These are phyloP conservation scores for Helicocarpus griseus DNA, from an alignment of 2,329 filamentous ascomycete species.

Conservation along the genomic window DNA sequence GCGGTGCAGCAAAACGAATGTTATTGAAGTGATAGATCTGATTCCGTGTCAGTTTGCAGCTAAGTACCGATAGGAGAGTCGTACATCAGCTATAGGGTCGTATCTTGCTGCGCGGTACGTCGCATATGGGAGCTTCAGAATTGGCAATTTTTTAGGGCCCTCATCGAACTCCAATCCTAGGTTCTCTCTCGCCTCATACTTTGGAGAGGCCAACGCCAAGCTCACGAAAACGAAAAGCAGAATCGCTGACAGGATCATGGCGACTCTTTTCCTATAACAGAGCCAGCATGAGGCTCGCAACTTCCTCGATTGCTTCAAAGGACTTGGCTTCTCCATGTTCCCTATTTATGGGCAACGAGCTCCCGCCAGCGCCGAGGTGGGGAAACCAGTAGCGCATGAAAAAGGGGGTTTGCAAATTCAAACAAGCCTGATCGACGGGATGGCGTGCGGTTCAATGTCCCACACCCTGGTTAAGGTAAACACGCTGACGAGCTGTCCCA, in stretches of 20 bases:
- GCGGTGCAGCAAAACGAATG: constrained; percentile 37
- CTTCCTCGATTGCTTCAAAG: no score
- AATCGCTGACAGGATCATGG: neutral
- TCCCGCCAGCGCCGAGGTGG: no score
- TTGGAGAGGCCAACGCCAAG: neutral
- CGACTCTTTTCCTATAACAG: neutral
- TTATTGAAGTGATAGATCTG: constrained; percentile 33
- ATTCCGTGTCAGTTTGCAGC: neutral
- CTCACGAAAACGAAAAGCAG: neutral
- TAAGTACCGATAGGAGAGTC: neutral
- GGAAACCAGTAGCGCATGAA: no score
- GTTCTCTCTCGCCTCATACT: neutral
- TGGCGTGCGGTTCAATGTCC: neutral
- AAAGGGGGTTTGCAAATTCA: neutral
- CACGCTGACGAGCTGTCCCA: no score
- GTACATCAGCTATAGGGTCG: constrained; percentile 22
- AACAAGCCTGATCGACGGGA: neutral
- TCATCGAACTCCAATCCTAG: constrained; percentile 13
- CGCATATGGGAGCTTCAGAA: constrained; percentile 25
- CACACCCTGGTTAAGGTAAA: neutral
- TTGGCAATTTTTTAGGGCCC: constrained; percentile 17
- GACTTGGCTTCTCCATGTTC: no score
- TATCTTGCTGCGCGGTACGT: constrained; percentile 23
- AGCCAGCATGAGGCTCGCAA: no score
- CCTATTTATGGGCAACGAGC: no score